Percentiles rank a stretch among this genome's conserved stretches.
These are phyloP conservation scores for Mycosphaerella arachidis DNA, from an alignment of 2,329 filamentous ascomycete genomes.

Conservation along the genomic window DNA sequence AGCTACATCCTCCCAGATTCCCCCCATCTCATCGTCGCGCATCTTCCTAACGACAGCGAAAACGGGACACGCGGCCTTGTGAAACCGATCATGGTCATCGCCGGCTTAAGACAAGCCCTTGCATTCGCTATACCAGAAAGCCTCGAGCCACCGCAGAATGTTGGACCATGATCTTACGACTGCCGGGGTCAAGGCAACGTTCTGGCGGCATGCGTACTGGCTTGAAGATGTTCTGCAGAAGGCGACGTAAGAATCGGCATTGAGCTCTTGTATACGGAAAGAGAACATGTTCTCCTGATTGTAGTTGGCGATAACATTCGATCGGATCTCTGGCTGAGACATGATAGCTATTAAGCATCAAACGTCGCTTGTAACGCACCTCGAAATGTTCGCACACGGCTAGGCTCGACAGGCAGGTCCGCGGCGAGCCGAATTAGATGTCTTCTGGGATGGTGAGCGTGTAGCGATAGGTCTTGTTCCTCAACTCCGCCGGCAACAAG, in stretches of 20 bases:
- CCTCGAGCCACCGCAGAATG: not conserved
- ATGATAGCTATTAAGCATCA: not conserved
- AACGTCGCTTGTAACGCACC: not conserved
- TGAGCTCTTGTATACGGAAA: not conserved
- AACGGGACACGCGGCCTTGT: too few species aligned
- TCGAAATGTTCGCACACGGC: not conserved
- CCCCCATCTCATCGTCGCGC: too few species aligned
- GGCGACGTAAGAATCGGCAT: not conserved
- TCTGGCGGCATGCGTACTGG: not conserved
- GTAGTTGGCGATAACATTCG: not conserved
- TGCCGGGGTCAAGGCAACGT: not conserved
- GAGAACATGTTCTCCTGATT: not conserved
- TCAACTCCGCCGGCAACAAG: conserved; percentile 1
- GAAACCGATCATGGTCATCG: too few species aligned
- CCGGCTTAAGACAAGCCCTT: not conserved
- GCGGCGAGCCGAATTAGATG: not conserved
- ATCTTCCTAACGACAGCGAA: too few species aligned
- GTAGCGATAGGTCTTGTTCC: conserved; percentile 1
- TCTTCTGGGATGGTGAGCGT: not conserved
- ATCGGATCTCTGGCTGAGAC: not conserved
- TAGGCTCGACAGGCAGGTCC: not conserved
- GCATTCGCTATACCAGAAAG: not conserved
- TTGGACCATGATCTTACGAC: not conserved
- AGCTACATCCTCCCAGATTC: too few species aligned
- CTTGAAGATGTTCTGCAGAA: not conserved